These are phyloP conservation scores for Thielaviopsis musarum DNA, from an alignment of 2,329 filamentous ascomycete genomes.

Conservation along the genomic window DNA sequence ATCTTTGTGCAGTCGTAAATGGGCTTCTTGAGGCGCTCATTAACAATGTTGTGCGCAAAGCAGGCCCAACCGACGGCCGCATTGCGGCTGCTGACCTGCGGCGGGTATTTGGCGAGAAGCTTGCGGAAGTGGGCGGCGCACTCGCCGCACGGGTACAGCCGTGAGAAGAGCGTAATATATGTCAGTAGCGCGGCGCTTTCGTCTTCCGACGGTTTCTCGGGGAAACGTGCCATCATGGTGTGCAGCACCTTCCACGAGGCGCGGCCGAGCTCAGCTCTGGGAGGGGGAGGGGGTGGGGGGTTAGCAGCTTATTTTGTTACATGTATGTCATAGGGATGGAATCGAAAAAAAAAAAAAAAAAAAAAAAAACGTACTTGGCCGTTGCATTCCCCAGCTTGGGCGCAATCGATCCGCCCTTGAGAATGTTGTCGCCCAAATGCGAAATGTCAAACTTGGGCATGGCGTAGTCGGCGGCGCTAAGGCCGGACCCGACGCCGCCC, in stretches of 20 bases:
- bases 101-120: conserved; percentile 43
- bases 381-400: conserved; percentile 73
- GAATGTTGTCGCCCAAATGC: conserved; percentile 28
- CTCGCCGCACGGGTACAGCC: conserved; percentile 55
- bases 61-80: conserved; percentile 52
- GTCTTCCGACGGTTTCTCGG: conserved; percentile 44
- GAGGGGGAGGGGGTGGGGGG: neutral
- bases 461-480: neutral
- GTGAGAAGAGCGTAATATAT: conserved; percentile 48
- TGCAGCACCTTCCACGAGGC: conserved; percentile 55
- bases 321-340: too few species aligned
- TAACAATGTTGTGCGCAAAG: conserved; percentile 51
- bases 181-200: conserved; percentile 46
- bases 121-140: conserved; percentile 51
- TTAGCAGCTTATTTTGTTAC: conserved; percentile 8
- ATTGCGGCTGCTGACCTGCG: conserved; percentile 46
- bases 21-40: conserved; percentile 43
- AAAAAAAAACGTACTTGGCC: conserved; percentile 39
- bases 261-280: conserved; percentile 46
- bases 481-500: conserved; percentile 18
- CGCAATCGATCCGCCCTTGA: conserved; percentile 56
- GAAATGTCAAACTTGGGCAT: conserved; percentile 22
- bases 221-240: conserved; percentile 54
- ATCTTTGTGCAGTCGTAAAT: conserved; percentile 50
- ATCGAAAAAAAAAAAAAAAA: too few species aligned